Evolutionary conservation across 2,329 filamentous ascomycete genomes (phyloP), one percentile per base, ranked within the genome.

Genomic region (Helotiales sp.): DNA sequence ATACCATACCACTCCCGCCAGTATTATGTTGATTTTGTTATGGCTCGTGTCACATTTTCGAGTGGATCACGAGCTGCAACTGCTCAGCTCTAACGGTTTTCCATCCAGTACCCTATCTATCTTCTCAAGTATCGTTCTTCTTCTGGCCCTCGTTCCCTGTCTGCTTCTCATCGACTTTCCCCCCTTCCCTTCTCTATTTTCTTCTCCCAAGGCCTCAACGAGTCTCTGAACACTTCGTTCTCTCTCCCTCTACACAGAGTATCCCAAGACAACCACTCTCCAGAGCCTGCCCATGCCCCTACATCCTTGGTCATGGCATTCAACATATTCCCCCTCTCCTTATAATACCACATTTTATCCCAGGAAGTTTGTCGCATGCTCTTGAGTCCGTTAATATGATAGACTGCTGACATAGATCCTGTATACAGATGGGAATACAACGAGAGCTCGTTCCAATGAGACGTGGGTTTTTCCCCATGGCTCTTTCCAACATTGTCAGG

Each of bases 211-310:
- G 54, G 15, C 11, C 54, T 28, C 30, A 24, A 40, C 4, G 24
- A 10, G 37, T 59, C 57, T 30, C 32, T 24, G 24, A 59, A 45
- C 10, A 45, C 26, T 22, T 59, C 57, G 15, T 43, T 24, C 37
- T 45, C 57, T 22, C 17, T 34, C 54, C 32, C 54, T 37, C 30
- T 34, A 22, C 54, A 57, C 54, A 57, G 17, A 6, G 8, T 40
- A 30, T 57, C 54, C 54, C 54, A 57, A 15, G 54, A 30, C 17
- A 57, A n/a, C 54, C 54, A 37, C 6, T 57, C 54, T 34, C 54
- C 54, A 28, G 13, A 11, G 4, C 4, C 54, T 8, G 20, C 22
- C 54, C 54, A 57, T 2, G 54, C 54, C 17, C 54, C 54, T 7
- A 57, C 28, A 37, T 57, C 54, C 8, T 17, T 24, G 4, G 22